Base-by-base conservation (phyloP, 2,329 filamentous ascomycete species). In the Dryadomyces quercivorus region DNA sequence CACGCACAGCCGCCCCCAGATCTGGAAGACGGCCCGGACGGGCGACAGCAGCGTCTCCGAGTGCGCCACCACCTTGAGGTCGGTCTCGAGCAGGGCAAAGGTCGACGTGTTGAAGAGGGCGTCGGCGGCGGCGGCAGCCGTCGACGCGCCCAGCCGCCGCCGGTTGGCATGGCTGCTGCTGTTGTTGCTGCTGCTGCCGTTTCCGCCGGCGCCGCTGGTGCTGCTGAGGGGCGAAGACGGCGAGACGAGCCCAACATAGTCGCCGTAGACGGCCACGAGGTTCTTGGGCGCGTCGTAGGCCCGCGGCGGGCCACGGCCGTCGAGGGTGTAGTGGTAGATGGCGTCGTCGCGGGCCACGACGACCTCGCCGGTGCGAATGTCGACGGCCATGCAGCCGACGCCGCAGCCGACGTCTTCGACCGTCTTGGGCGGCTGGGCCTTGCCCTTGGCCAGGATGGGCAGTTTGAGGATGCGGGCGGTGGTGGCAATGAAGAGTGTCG, bases 271-370 rank as follows among this genome's bases (percentile, higher is more conserved):
- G 47, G 81, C 77, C 40, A 96, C 81, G 54, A 88, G 76, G 61
- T 84, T 91, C 71, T 98, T 98, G 7, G 86, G 83, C 5, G 88
- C 86, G 66, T 98, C 92, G 65, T 94, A 97, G 0, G 90, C 90
- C 68, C 88, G 91, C 44, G 89, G 92, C 1, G 89, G 85, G 0
- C 90, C 90, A 56, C 91, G 81, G 0, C 92, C 92, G 56, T 93
- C 86, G 0, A 86, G 72, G 0, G 85, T 87, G 69, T 97, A 98
- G 56, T 88, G 91, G 70, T 97, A 97, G 53, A 98, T 86, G 8
- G 92, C 93, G 76, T 98, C 94, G 61, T 96, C 89, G 57, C 93
- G 77, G 1, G 86, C 93, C n/a, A 98, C 85, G 3, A 98, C 80
- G 20, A 98, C 84, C 60, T 96, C 88, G 5, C 86, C 88, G 0